phyloP scores from a whole-genome alignment of 495 filamentous ascomycete genomes.

The Pyrenula massariospora region DNA sequence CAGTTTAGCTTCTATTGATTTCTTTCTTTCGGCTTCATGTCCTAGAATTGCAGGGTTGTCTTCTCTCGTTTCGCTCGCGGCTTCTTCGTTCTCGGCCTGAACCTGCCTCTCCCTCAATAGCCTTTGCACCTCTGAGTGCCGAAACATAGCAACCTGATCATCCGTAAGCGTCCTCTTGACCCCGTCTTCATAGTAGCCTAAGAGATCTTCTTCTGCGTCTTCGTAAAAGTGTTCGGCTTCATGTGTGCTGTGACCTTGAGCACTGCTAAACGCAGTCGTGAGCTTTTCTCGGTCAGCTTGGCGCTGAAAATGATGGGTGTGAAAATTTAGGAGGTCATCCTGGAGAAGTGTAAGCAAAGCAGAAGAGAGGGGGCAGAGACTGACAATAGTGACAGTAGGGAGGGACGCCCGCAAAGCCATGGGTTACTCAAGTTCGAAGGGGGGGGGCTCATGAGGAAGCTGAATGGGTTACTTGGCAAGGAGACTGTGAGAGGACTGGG shows the following conservation, averaged over 20 bases:
- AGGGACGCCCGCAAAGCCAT: not conserved
- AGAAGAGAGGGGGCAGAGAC: not conserved
- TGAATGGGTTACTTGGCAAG: too few relatives aligned
- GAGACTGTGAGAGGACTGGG: too few relatives aligned
- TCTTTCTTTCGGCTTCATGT: too few relatives aligned
- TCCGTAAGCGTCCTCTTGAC: constrained; percentile 86
- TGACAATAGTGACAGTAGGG: not conserved
- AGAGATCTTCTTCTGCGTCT: constrained; percentile 37
- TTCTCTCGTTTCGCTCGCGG: too few relatives aligned
- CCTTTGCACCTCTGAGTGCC: constrained; percentile 75
- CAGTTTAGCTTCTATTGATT: too few relatives aligned
- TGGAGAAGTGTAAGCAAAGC: not conserved
- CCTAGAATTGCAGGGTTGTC: too few relatives aligned
- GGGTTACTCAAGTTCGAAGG: too few relatives aligned
- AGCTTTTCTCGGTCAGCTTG: not conserved
- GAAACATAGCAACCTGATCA: constrained; percentile 80
- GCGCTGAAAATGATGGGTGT: not conserved
- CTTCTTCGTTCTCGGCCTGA: not conserved
- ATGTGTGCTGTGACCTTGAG: not conserved
- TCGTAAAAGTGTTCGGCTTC: not conserved
- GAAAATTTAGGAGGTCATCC: not conserved
- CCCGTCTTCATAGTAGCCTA: constrained; percentile 85
- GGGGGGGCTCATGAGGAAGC: too few relatives aligned
- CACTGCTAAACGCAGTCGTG: not conserved
- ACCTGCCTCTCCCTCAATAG: constrained; percentile 41